Evolutionary conservation across 2,329 filamentous ascomycete genomes (phyloP).

Genomic region (Ascomycota sp.): DNA sequence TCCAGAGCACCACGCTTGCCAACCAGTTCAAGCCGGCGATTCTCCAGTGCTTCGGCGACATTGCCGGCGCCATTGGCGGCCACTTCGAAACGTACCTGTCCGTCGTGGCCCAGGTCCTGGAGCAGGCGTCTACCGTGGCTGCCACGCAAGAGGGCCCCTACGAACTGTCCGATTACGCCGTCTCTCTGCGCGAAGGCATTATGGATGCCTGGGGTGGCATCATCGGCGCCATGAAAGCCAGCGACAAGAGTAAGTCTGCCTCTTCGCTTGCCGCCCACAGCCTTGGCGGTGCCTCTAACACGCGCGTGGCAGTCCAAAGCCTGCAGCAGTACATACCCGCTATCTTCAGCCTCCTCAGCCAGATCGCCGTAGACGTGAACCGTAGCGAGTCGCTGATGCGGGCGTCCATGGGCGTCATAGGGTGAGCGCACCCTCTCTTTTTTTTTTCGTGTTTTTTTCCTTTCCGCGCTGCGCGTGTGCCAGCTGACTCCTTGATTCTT

Average conservation of each 20-base stretch:
- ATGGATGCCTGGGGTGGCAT: conserved; percentile 98
- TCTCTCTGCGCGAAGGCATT: conserved; percentile 85
- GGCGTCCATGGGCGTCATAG: conserved; percentile 91
- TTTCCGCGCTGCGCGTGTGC: no score
- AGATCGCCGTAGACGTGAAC: conserved; percentile 61
- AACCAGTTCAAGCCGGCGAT: conserved; percentile 98
- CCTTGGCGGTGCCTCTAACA: not conserved
- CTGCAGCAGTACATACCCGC: conserved; percentile 59
- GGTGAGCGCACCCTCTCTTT: conserved; percentile 40
- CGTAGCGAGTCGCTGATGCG: conserved; percentile 80
- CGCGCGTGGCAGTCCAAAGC: conserved; percentile 29
- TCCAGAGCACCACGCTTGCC: conserved; percentile 55
- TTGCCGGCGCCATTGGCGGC: conserved; percentile 78
- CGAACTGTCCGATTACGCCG: conserved; percentile 92
- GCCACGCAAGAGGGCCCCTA: conserved; percentile 60
- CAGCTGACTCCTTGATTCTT: not conserved
- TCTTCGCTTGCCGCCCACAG: conserved; percentile 2
- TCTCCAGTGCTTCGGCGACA: conserved; percentile 91
- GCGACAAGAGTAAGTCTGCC: conserved; percentile 41
- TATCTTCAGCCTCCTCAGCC: conserved; percentile 70
- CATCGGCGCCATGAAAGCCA: conserved; percentile 77
- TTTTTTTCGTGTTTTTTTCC: no score
- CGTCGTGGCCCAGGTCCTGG: conserved; percentile 79
- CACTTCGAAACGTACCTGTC: conserved; percentile 83
- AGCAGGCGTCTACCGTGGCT: conserved; percentile 72